Percentiles rank a stretch among this genome's conserved stretches.
These are phyloP conservation scores for Colletotrichum agaves DNA, from an alignment of 2,329 filamentous ascomycete species.

Conservation along the genomic window DNA sequence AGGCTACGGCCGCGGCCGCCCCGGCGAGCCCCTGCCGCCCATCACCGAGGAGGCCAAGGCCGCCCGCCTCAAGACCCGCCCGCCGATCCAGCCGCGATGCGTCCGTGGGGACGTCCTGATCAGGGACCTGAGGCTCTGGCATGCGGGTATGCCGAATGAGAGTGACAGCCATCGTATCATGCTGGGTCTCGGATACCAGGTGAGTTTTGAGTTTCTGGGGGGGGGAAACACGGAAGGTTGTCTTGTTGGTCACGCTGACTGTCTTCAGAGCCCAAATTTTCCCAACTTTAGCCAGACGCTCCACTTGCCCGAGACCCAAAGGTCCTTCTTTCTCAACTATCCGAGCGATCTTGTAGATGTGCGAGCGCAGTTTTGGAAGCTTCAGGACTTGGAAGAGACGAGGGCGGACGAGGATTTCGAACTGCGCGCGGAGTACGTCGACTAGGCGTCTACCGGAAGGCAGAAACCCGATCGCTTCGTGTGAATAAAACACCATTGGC, in stretches of 20 bases:
- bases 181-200: conserved; percentile 50
- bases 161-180: conserved; percentile 63
- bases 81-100: conserved; percentile 61
- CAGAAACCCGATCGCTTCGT: no score
- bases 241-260: background rate
- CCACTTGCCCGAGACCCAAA: conserved; percentile 10
- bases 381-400: background rate
- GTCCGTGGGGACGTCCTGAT: conserved; percentile 66
- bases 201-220: background rate
- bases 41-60: conserved; percentile 49
- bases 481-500: no score
- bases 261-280: background rate
- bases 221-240: background rate
- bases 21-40: conserved; percentile 9
- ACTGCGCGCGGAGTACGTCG: background rate
- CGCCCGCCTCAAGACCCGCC: conserved; percentile 49
- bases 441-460: background rate
- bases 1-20: background rate
- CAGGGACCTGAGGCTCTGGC: conserved; percentile 70
- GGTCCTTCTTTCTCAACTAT: background rate
- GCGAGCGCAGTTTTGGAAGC: conserved; percentile 12
- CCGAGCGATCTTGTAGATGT: background rate
- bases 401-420: conserved; percentile 9
- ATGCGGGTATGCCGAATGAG: conserved; percentile 70
- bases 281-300: conserved; percentile 14